Evolutionary conservation across 1,284 basidiomycete genomes (phyloP), one percentile per base, ranked within the genome.

Genomic region (Leccinum ponderosum): DNA sequence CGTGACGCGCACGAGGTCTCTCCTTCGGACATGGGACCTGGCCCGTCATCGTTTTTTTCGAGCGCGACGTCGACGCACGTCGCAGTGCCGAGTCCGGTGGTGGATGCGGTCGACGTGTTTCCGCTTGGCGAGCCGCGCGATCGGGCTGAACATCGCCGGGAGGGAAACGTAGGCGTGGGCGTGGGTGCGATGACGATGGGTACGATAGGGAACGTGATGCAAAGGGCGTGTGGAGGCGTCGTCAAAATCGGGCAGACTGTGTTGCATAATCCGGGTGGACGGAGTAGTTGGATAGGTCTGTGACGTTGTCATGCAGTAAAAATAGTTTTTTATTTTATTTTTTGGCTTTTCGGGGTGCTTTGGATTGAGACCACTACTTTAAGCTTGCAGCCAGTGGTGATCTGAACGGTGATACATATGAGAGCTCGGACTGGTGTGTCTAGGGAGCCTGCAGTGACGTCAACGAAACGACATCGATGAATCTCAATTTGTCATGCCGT

Each of bases 201-300:
- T 37, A 37, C 35, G 35, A 37, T 39, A n/a, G 37, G 37, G 15
- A 66, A 67, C 1, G 42, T 44, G 17, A 73, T 69, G 53, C 64
- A 68, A 11, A 22, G 9, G 9, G 17, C 44, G 44, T 20, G 47
- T 69, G 73, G 17, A 68, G 73, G 75, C 4, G 71, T 82, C 37
- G 82, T 98, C 63, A 98, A 98, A 76, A 95, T 98, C 69, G 94
- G 94, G 3, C 94, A 97, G 78, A 95, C 94, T 20, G 84, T 85
- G 62, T 76, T 98, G 74, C 95, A 97, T 71, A 98, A 98, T 75
- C 87, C 94, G 0, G 86, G 87, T 1, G 97, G 97, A 1, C 80
- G 90, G 50, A 93, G 93, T 71, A 96, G 92, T 68, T 98, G 91
- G 91, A 95, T 98, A 66, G 94, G 94, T 12, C 77, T 98, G 65